Base-by-base conservation (phyloP, 2,329 filamentous ascomycete species). In the Colletotrichum sp. region DNA sequence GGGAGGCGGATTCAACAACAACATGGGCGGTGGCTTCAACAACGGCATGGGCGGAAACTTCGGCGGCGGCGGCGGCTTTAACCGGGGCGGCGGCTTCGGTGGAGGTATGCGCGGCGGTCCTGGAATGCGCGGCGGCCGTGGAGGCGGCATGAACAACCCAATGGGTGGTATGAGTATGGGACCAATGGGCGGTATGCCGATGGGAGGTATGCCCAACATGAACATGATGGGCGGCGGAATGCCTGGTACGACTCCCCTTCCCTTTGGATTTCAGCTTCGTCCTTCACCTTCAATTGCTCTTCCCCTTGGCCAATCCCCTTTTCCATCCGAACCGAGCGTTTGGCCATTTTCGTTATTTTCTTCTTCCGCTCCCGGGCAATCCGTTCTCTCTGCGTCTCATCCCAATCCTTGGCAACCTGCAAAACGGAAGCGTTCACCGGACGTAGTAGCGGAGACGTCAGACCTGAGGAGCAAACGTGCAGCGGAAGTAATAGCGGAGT, bases 161-260 rank as follows among this genome's bases (percentile, higher is more conserved):
- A 89, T 89, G 84, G 89, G 85, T 81, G 89, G 86, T 67, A 89
- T 89, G 75, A 81, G 77, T 8, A 80, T 81, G 83, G 79, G 83
- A 77, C 82, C 83, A 5, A 86, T 89, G 86, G 90, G 86, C 56
- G 87, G 86, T 63, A 91, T 82, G 77, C 86, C 85, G 76, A 88
- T 94, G 90, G 89, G 88, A 21, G 89, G 88, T 12, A 88, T 89
- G 84, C 74, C 74, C 21, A 77, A 75, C 75, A 91, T 91, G 86
- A 88, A 87, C 30, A 84, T 83, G 79, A 90, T 89, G 87, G 84
- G 85, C 26, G 87, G 85, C 36, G 88, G 87, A 38, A 92, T 92
- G 90, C 90, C 88, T 78, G 90, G 90, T 84, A 90, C 52, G 71
- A 66, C 28, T 63, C 62, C 73, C 55, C 77, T 38, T 61, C 56